phyloP scores from a whole-genome alignment of 208 protist genomes.

The Entamoeba moshkovskii region DNA sequence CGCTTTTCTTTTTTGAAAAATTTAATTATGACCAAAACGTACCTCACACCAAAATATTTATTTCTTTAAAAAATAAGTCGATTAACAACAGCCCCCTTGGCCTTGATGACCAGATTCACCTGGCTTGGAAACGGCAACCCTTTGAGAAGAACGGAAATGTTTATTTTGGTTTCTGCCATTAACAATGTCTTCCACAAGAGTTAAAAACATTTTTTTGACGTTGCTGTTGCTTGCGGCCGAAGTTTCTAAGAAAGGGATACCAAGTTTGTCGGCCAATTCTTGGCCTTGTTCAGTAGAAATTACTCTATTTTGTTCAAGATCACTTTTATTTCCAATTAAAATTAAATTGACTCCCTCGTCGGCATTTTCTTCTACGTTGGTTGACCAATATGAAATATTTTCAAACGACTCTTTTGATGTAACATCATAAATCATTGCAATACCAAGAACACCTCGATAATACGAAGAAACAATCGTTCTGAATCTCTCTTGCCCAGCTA shows the following conservation, averaged over 20 bases:
- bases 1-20: too few relatives aligned
- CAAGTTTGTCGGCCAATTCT: background rate
- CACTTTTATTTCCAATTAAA: conserved; percentile 21
- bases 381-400: conserved; percentile 10
- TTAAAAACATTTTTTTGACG: background rate
- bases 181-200: background rate
- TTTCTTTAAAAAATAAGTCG: background rate
- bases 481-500: conserved; percentile 8
- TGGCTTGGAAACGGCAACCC: background rate
- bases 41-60: too few relatives aligned
- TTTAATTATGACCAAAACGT: too few relatives aligned
- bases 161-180: background rate
- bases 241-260: background rate
- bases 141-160: background rate
- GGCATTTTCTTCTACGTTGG: conserved; percentile 18
- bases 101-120: background rate
- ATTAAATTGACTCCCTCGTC: background rate
- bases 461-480: background rate
- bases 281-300: background rate
- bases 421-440: conserved; percentile 20
- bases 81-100: background rate
- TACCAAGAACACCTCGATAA: conserved; percentile 15
- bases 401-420: conserved; percentile 14
- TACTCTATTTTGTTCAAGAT: background rate
- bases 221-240: background rate